Percentiles rank a stretch among this genome's conserved stretches.
Conservation (phyloP, 2,329 filamentous ascomycete genomes). For the Fusarium sp. region DNA sequence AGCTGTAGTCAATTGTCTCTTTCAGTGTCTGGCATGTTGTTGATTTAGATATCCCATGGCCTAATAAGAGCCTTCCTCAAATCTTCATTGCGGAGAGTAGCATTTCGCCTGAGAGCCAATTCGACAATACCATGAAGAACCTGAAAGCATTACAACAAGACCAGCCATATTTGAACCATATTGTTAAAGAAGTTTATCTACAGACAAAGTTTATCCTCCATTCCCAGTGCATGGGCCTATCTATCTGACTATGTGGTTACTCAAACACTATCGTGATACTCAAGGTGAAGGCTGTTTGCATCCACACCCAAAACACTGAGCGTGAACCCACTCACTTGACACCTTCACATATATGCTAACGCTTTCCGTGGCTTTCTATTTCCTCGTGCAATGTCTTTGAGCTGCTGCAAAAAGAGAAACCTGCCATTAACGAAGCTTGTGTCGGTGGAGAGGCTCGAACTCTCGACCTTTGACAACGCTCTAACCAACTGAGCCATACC, state of each 20-base stretch:
- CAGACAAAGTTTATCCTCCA: too few relatives aligned
- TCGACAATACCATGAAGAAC: too few relatives aligned
- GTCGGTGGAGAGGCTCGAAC: conserved; percentile 47
- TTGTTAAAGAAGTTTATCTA: too few relatives aligned
- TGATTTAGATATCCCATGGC: background rate
- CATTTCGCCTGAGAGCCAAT: too few relatives aligned
- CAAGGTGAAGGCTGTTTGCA: background rate
- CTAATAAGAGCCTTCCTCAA: background rate
- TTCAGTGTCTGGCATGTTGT: background rate
- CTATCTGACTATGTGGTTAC: background rate
- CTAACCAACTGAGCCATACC: conserved; percentile 50
- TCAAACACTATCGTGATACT: background rate
- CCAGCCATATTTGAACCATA: too few relatives aligned
- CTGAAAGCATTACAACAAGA: too few relatives aligned
- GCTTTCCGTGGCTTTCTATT: too few relatives aligned
- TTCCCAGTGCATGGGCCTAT: too few relatives aligned
- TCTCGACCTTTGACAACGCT: conserved; percentile 49
- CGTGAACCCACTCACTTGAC: background rate
- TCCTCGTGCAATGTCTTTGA: too few relatives aligned
- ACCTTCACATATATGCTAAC: background rate
- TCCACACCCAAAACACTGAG: background rate
- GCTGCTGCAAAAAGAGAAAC: conserved; percentile 7
- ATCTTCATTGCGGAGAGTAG: background rate
- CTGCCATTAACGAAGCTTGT: conserved; percentile 6
- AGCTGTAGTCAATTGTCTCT: background rate